A percentile compares a stretch with the other conserved stretches of the same genome.
Conservation (phyloP, 2,329 filamentous ascomycete species). For the Pseudohalonectria lignicola region DNA sequence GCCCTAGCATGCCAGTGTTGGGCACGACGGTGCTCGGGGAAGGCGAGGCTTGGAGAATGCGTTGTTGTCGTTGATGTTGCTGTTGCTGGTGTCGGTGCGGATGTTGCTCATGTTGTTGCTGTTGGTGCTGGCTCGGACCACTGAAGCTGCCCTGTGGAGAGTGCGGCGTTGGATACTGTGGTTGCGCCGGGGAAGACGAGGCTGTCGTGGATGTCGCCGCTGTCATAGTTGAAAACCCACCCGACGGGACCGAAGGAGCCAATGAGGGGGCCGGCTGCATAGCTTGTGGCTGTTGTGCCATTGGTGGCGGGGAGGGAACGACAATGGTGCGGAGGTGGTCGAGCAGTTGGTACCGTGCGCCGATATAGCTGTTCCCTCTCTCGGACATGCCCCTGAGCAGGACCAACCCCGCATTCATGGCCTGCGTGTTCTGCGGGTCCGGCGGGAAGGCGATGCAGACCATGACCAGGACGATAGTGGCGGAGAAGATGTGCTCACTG, state of each 20-base stretch:
- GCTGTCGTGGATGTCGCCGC: neutral
- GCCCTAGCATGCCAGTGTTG: neutral
- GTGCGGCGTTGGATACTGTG: neutral
- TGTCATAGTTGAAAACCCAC: too few relatives aligned
- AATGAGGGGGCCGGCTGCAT: neutral
- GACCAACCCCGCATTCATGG: constrained; percentile 28
- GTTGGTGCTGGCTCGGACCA: neutral
- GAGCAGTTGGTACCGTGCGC: constrained; percentile 20
- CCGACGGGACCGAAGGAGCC: too few relatives aligned
- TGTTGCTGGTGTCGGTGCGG: neutral
- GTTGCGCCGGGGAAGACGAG: neutral
- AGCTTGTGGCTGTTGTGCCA: neutral
- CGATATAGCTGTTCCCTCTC: constrained; percentile 38
- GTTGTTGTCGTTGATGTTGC: too few relatives aligned
- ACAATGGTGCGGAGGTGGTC: constrained; percentile 15
- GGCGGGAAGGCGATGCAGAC: constrained; percentile 39
- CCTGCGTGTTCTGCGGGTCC: constrained; percentile 28
- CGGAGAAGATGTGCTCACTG: constrained; percentile 42
- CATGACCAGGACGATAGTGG: constrained; percentile 42
- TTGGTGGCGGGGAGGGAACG: too few relatives aligned
- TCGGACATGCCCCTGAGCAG: constrained; percentile 39
- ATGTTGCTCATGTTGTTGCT: neutral
- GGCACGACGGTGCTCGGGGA: neutral
- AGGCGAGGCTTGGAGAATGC: too few relatives aligned
- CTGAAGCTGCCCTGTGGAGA: neutral